These are phyloP conservation scores for Tripterygium wilfordii DNA, from an alignment of 177 flowering plant genomes.

Conservation along the genomic window DNA sequence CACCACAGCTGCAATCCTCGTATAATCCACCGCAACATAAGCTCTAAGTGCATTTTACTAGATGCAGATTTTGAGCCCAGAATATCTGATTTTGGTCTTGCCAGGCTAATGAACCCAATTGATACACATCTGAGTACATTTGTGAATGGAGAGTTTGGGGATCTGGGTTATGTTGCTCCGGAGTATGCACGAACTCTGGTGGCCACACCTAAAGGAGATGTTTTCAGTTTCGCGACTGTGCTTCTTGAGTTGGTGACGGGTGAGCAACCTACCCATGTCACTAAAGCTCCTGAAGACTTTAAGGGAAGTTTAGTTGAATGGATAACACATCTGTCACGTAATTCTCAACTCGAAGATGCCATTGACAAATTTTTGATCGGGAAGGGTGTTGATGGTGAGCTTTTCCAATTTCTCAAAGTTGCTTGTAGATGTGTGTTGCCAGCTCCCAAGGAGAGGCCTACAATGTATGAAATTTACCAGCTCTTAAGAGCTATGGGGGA, in stretches of 20 bases:
- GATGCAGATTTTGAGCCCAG: constrained; percentile 17
- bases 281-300: constrained; percentile 17
- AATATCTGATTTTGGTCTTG: constrained; percentile 17
- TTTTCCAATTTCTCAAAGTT: constrained; percentile 24
- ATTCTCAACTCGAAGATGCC: constrained; percentile 12
- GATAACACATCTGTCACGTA: constrained; percentile 10
- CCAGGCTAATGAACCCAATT: constrained; percentile 13
- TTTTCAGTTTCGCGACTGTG: constrained; percentile 15
- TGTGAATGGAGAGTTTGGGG: constrained; percentile 22
- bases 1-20: constrained; percentile 21
- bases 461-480: constrained; percentile 31
- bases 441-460: constrained; percentile 20
- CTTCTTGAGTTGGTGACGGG: constrained; percentile 30
- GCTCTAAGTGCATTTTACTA: constrained; percentile 47
- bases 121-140: constrained; percentile 35
- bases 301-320: constrained; percentile 24
- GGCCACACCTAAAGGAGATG: constrained; percentile 16
- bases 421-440: constrained; percentile 27
- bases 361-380: constrained; percentile 20
- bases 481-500: constrained; percentile 27
- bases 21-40: constrained; percentile 12
- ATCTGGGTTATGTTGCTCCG: constrained; percentile 19
- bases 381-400: constrained; percentile 25
- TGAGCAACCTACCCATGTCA: constrained; percentile 15
- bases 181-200: constrained; percentile 24